Conservation (phyloP, 345 rosid species). For the Eucalyptus curtisii region DNA sequence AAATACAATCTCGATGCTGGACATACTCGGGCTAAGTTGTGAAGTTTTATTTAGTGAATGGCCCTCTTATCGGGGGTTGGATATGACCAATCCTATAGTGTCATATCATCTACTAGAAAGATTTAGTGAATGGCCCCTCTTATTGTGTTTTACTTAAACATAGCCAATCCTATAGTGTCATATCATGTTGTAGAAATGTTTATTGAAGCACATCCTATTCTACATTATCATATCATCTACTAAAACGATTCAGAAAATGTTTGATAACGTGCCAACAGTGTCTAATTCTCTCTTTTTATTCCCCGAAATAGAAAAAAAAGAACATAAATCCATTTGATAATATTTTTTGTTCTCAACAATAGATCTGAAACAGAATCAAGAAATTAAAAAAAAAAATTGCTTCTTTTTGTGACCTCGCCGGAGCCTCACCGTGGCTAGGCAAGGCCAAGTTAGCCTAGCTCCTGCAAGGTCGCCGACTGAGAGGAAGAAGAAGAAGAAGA, state of each 20-base stretch:
- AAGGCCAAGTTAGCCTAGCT: too few species aligned
- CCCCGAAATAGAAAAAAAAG: too few species aligned
- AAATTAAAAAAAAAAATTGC: too few species aligned
- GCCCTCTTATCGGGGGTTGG: neutral
- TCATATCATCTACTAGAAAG: neutral
- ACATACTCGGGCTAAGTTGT: neutral
- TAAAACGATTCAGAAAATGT: too few species aligned
- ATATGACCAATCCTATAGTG: neutral
- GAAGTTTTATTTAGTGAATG: neutral
- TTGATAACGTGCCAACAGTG: too few species aligned
- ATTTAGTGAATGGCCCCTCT: neutral
- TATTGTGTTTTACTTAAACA: neutral
- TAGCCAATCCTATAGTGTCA: neutral
- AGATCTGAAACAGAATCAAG: rapidly evolving
- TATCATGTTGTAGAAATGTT: too few species aligned
- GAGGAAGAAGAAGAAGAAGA: too few species aligned
- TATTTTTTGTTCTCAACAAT: rapidly evolving
- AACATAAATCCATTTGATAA: too few species aligned
- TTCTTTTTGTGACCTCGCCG: too few species aligned
- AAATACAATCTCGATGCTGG: neutral
- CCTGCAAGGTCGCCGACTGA: rapidly evolving
- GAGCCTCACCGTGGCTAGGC: rapidly evolving
- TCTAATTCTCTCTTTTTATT: too few species aligned
- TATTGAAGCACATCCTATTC: too few species aligned
- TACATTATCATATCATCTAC: too few species aligned